Conservation (phyloP, 306 rosid species). For the Prunus dulcis region DNA sequence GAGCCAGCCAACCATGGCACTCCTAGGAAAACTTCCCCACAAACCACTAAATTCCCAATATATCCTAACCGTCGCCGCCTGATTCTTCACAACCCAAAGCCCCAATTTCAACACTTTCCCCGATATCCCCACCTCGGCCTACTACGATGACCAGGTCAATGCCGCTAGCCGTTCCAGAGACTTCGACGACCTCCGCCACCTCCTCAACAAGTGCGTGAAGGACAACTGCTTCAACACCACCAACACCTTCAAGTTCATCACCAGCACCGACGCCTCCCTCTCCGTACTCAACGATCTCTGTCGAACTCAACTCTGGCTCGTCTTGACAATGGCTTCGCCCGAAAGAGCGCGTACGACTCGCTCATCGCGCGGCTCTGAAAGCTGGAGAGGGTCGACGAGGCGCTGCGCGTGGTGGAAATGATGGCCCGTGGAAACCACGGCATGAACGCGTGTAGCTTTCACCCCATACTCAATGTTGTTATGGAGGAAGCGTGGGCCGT, state of each 20-base stretch:
- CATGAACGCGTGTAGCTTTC: constrained; percentile 32
- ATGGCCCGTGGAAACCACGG: constrained; percentile 30
- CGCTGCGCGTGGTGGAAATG: constrained; percentile 29
- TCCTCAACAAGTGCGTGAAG: constrained; percentile 53
- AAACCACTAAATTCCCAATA: constrained; percentile 15
- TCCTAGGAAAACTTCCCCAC: constrained; percentile 21
- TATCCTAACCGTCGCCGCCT: constrained; percentile 7
- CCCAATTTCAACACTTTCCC: constrained; percentile 18
- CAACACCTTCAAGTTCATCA: constrained; percentile 55
- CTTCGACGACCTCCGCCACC: constrained; percentile 26
- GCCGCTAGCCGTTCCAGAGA: constrained; percentile 40
- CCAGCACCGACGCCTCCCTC: constrained; percentile 18
- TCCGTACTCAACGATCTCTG: constrained; percentile 27
- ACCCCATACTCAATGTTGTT: constrained; percentile 36
- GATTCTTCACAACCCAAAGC: constrained; percentile 20
- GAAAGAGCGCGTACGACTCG: constrained; percentile 45
- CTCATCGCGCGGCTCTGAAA: constrained; percentile 55
- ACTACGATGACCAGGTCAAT: constrained; percentile 32
- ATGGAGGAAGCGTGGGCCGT: constrained; percentile 41
- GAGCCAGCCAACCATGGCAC: constrained; percentile 28
- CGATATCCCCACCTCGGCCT: constrained; percentile 29
- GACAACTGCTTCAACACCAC: constrained; percentile 47
- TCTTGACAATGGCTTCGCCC: constrained; percentile 35
- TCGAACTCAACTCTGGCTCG: constrained; percentile 29
- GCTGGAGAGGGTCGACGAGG: constrained; percentile 31